Evolutionary conservation across 1,284 basidiomycete genomes (phyloP).

Genomic region (Golubevia pallescens): DNA sequence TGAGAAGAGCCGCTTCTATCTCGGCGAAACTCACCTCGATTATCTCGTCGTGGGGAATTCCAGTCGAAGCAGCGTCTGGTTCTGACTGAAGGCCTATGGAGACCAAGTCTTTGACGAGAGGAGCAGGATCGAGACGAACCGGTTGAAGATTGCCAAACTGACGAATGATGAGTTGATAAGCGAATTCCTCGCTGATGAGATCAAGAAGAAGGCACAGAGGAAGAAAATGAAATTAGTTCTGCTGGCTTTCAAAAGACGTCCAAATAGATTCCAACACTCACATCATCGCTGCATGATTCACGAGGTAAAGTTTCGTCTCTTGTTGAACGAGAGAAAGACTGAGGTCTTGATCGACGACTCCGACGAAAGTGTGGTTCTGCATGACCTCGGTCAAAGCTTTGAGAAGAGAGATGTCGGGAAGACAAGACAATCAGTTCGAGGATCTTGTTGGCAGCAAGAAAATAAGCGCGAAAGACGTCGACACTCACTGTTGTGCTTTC

Average conservation of each 20-base stretch:
- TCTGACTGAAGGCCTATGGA: not conserved
- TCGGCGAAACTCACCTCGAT: too few species aligned
- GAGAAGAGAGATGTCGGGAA: not conserved
- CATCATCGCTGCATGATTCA: slow-evolving; percentile 73
- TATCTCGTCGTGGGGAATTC: too few species aligned
- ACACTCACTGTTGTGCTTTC: slow-evolving; percentile 68
- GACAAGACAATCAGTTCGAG: not conserved
- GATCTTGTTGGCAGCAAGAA: slow-evolving; percentile 54
- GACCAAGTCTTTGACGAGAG: too few species aligned
- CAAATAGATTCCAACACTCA: slow-evolving; percentile 5
- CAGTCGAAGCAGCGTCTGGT: not conserved
- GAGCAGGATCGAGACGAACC: too few species aligned
- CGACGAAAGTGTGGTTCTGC: slow-evolving; percentile 87
- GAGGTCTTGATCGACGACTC: slow-evolving; percentile 79
- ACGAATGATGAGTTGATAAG: too few species aligned
- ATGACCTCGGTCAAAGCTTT: slow-evolving; percentile 75
- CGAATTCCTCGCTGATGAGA: not conserved
- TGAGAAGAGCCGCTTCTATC: too few species aligned
- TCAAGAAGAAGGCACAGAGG: not conserved
- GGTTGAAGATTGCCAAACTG: too few species aligned
- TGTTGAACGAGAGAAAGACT: slow-evolving; percentile 85
- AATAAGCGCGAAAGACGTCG: not conserved
- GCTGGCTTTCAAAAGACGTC: too few species aligned
- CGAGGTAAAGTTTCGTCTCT: slow-evolving; percentile 83
- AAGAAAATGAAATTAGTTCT: not conserved